Percentiles rank a stretch among this genome's conserved stretches.
phyloP scores from a whole-genome alignment of 2,329 filamentous ascomycete genomes.

The Diaporthe amygdali region DNA sequence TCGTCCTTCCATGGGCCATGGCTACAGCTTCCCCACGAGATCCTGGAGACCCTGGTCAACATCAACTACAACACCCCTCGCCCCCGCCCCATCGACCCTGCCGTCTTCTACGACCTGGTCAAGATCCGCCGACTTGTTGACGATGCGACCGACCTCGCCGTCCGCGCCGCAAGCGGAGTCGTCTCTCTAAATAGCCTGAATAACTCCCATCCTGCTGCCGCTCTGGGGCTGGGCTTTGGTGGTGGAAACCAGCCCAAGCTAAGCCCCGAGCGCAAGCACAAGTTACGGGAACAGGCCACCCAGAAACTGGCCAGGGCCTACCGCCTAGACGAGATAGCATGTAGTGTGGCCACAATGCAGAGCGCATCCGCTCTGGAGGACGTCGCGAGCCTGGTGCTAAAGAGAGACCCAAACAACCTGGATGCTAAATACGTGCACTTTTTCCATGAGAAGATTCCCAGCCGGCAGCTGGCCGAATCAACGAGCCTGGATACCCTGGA shows the following conservation, averaged over 20 bases:
- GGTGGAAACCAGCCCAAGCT: slow-evolving; percentile 66
- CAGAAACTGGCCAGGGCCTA: slow-evolving; percentile 80
- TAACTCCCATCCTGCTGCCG: slow-evolving; percentile 53
- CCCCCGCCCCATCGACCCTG: slow-evolving; percentile 78
- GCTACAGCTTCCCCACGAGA: slow-evolving; percentile 79
- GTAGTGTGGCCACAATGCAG: slow-evolving; percentile 85
- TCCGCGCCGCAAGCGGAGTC: slow-evolving; percentile 77
- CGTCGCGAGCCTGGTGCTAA: slow-evolving; percentile 74
- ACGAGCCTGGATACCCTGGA: slow-evolving; percentile 71
- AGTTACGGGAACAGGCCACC: slow-evolving; percentile 81
- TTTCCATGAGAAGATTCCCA: slow-evolving; percentile 89
- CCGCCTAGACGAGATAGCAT: slow-evolving; percentile 80
- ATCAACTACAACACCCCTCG: slow-evolving; percentile 79
- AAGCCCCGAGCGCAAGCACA: slow-evolving; percentile 76
- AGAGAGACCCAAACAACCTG: slow-evolving; percentile 68
- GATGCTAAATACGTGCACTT: slow-evolving; percentile 91
- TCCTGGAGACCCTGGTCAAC: slow-evolving; percentile 79
- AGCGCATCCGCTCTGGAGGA: slow-evolving; percentile 78
- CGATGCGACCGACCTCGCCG: slow-evolving; percentile 78
- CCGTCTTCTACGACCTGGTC: slow-evolving; percentile 82
- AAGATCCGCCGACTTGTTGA: slow-evolving; percentile 83
- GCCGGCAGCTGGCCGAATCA: slow-evolving; percentile 72
- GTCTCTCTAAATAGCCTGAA: slow-evolving; percentile 65
- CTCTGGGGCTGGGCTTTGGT: slow-evolving; percentile 59
- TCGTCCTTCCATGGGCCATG: slow-evolving; percentile 84